These are phyloP conservation scores for Trichoderma gracile DNA, from an alignment of 2,329 filamentous ascomycete species.

Conservation along the genomic window DNA sequence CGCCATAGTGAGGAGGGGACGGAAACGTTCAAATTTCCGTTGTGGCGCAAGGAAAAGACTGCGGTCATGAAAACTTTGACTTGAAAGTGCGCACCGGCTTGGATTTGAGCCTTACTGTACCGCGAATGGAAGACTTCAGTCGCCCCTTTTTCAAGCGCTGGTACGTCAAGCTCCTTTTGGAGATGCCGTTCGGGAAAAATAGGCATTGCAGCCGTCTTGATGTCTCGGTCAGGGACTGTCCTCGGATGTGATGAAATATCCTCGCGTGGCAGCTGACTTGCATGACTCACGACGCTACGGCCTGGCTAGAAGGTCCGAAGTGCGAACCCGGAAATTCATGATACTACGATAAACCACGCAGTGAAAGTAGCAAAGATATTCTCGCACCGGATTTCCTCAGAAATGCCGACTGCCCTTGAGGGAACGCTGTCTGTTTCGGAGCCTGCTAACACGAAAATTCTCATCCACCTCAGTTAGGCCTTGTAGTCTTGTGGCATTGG, in stretches of 20 bases:
- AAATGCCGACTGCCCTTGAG: background rate
- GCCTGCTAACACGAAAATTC: background rate
- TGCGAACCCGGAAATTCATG: background rate
- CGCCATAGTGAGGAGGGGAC: too few species aligned
- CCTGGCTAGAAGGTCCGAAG: conserved; percentile 9
- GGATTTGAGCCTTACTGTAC: too few species aligned
- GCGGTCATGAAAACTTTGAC: too few species aligned
- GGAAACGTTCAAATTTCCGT: too few species aligned
- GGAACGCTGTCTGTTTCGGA: background rate
- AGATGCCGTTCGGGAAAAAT: background rate
- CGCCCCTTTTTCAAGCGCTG: background rate
- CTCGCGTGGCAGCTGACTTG: background rate
- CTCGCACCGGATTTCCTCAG: background rate
- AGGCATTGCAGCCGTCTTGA: background rate
- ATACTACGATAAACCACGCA: background rate
- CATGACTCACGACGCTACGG: conserved; percentile 10
- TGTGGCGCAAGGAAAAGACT: too few species aligned
- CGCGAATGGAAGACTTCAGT: background rate
- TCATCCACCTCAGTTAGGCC: background rate
- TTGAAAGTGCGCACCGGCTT: too few species aligned
- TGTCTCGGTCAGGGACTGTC: background rate
- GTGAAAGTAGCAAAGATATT: background rate
- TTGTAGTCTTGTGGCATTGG: background rate
- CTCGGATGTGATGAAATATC: background rate
- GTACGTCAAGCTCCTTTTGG: too few species aligned